Percentiles rank a stretch among this genome's conserved stretches.
These are phyloP conservation scores for Lolium multiflorum DNA, from an alignment of 176 grass and related monocot species.

Conservation along the genomic window DNA sequence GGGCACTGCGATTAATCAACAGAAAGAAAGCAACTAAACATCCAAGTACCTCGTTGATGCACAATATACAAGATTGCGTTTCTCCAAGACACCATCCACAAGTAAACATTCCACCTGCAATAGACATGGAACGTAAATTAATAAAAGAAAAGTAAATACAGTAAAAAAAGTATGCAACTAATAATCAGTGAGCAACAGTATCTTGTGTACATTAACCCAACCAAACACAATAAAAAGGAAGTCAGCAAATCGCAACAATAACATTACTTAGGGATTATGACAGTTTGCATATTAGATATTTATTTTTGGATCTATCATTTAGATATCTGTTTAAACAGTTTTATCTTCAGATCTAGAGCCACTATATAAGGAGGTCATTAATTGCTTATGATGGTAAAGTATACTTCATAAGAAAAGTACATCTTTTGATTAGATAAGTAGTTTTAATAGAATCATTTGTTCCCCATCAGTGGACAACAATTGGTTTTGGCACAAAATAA, in stretches of 20 bases:
- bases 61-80: conserved; percentile 97
- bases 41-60: conserved; percentile 88
- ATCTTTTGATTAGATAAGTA: background rate
- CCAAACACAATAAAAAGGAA: background rate
- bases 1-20: conserved; percentile 27
- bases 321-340: background rate
- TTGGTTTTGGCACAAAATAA: conserved; percentile 9
- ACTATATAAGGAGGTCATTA: conserved; percentile 24
- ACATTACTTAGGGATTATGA: background rate
- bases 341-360: background rate
- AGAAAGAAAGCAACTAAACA: conserved; percentile 14
- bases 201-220: background rate
- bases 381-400: background rate
- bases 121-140: conserved; percentile 26
- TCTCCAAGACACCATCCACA: conserved; percentile 88
- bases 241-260: background rate
- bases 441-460: background rate
- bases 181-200: conserved; percentile 10
- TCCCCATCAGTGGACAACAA: background rate
- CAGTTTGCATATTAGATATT: background rate
- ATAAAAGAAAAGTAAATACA: conserved; percentile 33
- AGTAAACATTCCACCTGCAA: conserved; percentile 88
- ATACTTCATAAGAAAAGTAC: conserved; percentile 17
- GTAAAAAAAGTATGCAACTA: background rate
- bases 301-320: background rate